phyloP scores from a whole-genome alignment of 139 green algal genomes.

The Closterium sp. region DNA sequence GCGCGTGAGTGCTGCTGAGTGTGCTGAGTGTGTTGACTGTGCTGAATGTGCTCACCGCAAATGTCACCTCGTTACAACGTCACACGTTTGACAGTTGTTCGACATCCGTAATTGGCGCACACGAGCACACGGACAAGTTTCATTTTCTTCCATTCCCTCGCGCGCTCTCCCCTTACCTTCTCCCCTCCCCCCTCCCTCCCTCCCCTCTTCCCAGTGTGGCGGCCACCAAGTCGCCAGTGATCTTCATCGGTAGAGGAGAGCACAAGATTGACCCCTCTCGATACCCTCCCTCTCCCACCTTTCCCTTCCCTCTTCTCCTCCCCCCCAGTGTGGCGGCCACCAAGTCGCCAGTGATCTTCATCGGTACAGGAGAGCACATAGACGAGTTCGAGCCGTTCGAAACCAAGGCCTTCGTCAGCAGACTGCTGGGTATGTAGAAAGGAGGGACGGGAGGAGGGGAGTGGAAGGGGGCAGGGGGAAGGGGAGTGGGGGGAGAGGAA shows the following conservation, averaged over 20 bases:
- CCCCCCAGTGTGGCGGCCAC: conserved; percentile 71
- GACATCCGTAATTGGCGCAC: too few relatives aligned
- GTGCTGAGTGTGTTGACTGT: too few relatives aligned
- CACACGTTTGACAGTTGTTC: too few relatives aligned
- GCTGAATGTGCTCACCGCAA: too few relatives aligned
- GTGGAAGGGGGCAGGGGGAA: too few relatives aligned
- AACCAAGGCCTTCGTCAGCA: conserved; percentile 89
- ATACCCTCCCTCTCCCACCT: not conserved
- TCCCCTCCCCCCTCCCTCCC: not conserved
- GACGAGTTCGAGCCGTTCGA: conserved; percentile 98
- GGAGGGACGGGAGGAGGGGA: not conserved
- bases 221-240: conserved; percentile 90
- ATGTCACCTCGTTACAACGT: too few relatives aligned
- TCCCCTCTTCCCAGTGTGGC: conserved; percentile 49
- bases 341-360: conserved; percentile 92
- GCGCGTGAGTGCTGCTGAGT: conserved; percentile 65
- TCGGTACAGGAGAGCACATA: conserved; percentile 96
- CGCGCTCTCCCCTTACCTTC: not conserved
- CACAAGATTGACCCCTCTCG: too few relatives aligned
- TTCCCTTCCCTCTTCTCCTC: not conserved
- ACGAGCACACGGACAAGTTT: too few relatives aligned
- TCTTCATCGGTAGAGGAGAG: conserved; percentile 94
- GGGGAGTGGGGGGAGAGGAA: too few relatives aligned
- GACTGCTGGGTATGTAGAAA: conserved; percentile 74
- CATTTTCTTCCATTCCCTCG: too few relatives aligned